Evolutionary conservation across 352 stramenopile genomes (phyloP), one percentile per base, ranked within the genome.

Genomic region (Pythium sukuiense): DNA sequence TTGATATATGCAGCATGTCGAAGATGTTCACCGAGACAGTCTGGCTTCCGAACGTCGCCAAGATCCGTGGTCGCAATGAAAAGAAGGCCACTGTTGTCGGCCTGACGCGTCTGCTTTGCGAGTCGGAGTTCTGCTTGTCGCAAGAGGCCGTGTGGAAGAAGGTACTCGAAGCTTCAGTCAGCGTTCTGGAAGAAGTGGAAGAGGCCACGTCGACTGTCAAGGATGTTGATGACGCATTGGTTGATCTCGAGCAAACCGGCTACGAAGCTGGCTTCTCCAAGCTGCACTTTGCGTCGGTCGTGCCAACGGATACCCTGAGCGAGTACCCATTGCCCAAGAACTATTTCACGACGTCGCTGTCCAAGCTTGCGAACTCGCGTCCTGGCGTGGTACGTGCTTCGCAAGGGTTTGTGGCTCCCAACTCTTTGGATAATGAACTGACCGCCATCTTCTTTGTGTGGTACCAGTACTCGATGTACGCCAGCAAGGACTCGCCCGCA

Each of bases 261-360:
- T 99, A 98, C 67, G 95, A 98, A 84, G 88, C 95, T 37, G 90
- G 91, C 9, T 98, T 96, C 76, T 97, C 95, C 14, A 93, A 95
- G 61, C 74, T 99, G 18, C 93, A 96, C 63, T 98, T 98, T 76
- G 95, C 95, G 11, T 90, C 84, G 0, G 81, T 92, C 37, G 81
- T 88, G 39, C 68, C 80, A 0, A 80, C 93, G 55, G 96, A 99
- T 74, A 83, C 88, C 30, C 88, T 98, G 61, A 65, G 80, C 16
- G 86, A 97, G 55, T 88, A 97, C 66, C 70, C 77, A 0, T 57
- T 71, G 6, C 63, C 80, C 45, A 82, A 81, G 48, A 77, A 78
- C 46, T 93, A 89, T 53, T 69, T 93, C 61, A 76, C 77, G 5
- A 80, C 89, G 35, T 89, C 77, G 16, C 74, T 93, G 14, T 72